Evolutionary conservation across 139 green algal species (phyloP), one percentile per base, ranked within the genome.

Genomic region (Picochlorum sp.): DNA sequence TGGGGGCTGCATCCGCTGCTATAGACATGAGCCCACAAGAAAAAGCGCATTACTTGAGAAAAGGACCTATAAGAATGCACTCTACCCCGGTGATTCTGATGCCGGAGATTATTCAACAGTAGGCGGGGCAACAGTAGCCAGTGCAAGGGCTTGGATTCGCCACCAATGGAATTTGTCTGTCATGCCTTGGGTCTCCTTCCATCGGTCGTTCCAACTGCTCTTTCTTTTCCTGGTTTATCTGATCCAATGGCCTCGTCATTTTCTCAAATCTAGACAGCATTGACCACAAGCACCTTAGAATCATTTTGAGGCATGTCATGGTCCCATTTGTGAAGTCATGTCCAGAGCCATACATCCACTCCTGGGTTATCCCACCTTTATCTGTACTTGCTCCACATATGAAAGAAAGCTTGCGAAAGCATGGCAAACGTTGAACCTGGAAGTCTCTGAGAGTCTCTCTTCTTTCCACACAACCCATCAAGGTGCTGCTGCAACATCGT

Each of bases 11-110:
- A 23, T 10, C n/a, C 2, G 34, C 56, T 6, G 75, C 76, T 1
- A 56, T 81, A 2, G 66, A 81, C 21, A 82, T 93, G 74, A 76
- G 84, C 30, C 70, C 83, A 0, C 65, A 83, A 59, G 86, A 93
- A 68, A 65, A 71, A 6, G 85, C 86, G 7, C 30, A 86, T 45
- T 76, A 84, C 49, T 56, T 87, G 32, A 73, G 71, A 15, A 71
- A 79, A 34, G 59, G 49, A 15, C 45, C 45, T 6, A 10, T 54
- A 44, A 3, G 5, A 57, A 6, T 23, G 26, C 20, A 6, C 1
- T 14, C 3, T 18, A 34, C 49, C 63, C 61, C 18, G 54, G n/a
- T 30, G 9, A 58, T 65, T 3, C 44, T 34, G 66, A 63, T 10
- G 62, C 74, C 14, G 73, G 70, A 14, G 77, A 80, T 45, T 80